Base-by-base conservation (phyloP, 2,329 filamentous ascomycete species). In the Dendrostoma leiphaemia region DNA sequence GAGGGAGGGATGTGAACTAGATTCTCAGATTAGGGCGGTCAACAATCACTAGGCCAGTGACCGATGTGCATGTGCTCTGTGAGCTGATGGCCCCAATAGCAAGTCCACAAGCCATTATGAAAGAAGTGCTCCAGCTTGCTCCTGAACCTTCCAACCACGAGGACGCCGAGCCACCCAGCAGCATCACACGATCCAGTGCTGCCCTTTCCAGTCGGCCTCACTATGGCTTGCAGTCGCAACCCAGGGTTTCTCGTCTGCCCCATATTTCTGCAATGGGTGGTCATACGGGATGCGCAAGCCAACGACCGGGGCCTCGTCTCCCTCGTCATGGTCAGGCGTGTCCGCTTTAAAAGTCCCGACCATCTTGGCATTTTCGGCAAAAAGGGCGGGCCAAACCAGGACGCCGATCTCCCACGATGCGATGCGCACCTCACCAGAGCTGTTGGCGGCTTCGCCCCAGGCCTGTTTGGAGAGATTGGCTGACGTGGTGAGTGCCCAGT, bases 401-500 rank as follows among this genome's bases (percentile, higher is more conserved):
- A 96, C 89, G 0, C 91, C 91, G 29, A 90, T 81, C 67, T 96
- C 91, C 75, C 87, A 96, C 28, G 89, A 94, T 54, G 87, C 85
- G 26, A 96, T 83, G 32, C 86, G 80, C 28, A 91, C 73, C 62
- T 89, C 81, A 1, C 82, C 83, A 0, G 76, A 73, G 3, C 74
- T 68, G 57, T 80, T 83, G 1, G 67, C 68, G 3, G 80, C 75
- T 34, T 88, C 84, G 1, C 91, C 91, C 92, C 91, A 96, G 0
- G 91, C 91, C 69, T 96, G 91, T 58, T 86, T 93, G 2, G 89
- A 94, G 2, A 96, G 69, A 62, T 96, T 96, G n/a, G 91, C 91
- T n/a, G 89, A 94, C 0, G 90, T 95, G 2, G 95, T 68, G 59
- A 96, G 76, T 2, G 89, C 90, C 92, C 91, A 96, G 64, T 94